A percentile compares a stretch with the other conserved stretches of the same genome.
Evolutionary conservation across 225 moss, liverwort and hornwort genomes (phyloP).

Genomic region (Sphagnum tenellum): DNA sequence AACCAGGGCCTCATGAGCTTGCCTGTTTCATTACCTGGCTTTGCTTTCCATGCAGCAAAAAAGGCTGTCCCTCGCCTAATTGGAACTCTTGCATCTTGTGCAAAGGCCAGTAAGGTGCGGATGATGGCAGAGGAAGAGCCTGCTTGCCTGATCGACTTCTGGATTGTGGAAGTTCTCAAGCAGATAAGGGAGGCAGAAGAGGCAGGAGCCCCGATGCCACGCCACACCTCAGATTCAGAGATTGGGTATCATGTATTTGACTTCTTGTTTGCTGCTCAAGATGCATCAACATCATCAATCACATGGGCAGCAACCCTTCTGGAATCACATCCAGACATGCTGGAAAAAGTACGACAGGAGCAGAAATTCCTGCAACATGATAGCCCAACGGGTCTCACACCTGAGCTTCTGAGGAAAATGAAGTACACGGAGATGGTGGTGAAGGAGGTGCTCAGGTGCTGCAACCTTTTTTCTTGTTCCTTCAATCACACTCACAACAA

Average conservation of each 20-base stretch:
- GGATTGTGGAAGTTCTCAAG: conserved; percentile 75
- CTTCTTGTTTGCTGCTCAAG: conserved; percentile 88
- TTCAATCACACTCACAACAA: no score
- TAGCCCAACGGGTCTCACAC: conserved; percentile 25
- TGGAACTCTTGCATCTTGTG: conserved; percentile 38
- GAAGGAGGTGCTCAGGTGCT: conserved; percentile 72
- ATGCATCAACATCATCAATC: conserved; percentile 86
- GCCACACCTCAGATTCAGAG: conserved; percentile 62
- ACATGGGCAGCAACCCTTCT: conserved; percentile 64
- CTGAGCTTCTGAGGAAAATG: conserved; percentile 61
- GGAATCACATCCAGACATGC: conserved; percentile 51
- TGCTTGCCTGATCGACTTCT: conserved; percentile 70
- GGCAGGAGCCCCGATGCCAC: conserved; percentile 45
- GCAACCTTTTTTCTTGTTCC: conserved; percentile 2
- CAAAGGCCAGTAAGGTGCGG: conserved; percentile 48
- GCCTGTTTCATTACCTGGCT: conserved; percentile 70
- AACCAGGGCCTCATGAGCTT: conserved; percentile 67
- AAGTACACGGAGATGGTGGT: conserved; percentile 75
- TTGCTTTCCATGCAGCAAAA: conserved; percentile 58
- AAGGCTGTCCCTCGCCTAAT: conserved; percentile 56
- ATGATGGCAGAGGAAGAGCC: conserved; percentile 68
- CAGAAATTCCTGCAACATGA: conserved; percentile 25
- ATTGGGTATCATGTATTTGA: conserved; percentile 76
- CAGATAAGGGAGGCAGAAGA: conserved; percentile 51
- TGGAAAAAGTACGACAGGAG: conserved; percentile 53